Conservation (phyloP, 2,329 filamentous ascomycete species). For the Xylaria multiplex region DNA sequence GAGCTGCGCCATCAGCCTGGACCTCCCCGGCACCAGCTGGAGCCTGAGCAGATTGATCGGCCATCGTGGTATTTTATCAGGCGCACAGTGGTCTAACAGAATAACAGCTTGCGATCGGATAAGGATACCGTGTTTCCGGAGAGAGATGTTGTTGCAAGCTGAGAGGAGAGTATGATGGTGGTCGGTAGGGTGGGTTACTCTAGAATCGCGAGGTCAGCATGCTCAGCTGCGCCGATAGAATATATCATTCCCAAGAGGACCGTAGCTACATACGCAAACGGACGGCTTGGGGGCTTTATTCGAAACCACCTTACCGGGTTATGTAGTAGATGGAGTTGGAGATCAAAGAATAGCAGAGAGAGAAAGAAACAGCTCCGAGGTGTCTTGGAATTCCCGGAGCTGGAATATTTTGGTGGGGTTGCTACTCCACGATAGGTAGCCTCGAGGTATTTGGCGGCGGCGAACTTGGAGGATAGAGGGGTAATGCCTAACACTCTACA, state of each 20-base stretch:
- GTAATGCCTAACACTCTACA: slow-evolving; percentile 1
- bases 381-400: slow-evolving; percentile 21
- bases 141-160: neutral
- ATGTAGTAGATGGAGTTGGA: neutral
- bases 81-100: neutral
- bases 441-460: neutral
- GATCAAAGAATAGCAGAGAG: neutral
- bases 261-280: slow-evolving; percentile 3
- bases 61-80: slow-evolving; percentile 35
- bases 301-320: neutral
- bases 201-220: slow-evolving; percentile 16
- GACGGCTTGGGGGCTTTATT: neutral
- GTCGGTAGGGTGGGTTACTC: slow-evolving; percentile 4
- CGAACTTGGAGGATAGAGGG: slow-evolving; percentile 20
- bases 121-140: neutral
- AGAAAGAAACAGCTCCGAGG: slow-evolving; percentile 16
- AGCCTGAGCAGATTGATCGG: slow-evolving; percentile 37
- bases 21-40: slow-evolving; percentile 40
- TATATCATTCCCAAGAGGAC: neutral
- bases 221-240: neutral
- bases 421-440: slow-evolving; percentile 16
- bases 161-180: neutral
- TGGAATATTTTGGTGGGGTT: slow-evolving; percentile 35
- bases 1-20: slow-evolving; percentile 52
- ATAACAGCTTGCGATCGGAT: neutral